Evolutionary conservation across 345 rosid species (phyloP).

Genomic region (Mangifera indica): DNA sequence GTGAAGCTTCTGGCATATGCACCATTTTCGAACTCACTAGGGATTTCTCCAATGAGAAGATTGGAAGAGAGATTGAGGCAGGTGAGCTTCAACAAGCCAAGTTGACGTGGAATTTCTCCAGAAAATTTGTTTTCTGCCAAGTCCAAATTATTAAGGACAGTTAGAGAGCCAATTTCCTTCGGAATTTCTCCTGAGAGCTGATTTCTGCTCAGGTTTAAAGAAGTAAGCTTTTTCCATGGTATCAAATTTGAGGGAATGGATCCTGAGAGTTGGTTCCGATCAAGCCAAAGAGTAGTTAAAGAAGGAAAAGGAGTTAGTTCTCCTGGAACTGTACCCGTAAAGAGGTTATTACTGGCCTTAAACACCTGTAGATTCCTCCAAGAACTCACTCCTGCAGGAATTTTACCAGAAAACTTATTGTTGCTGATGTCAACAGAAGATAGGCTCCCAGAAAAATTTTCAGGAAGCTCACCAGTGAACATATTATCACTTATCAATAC

Average conservation of each 20-base stretch:
- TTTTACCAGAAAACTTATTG: slow-evolving; percentile 49
- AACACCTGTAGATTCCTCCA: slow-evolving; percentile 42
- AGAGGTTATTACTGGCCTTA: slow-evolving; percentile 51
- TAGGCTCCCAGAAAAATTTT: slow-evolving; percentile 33
- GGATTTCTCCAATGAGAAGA: slow-evolving; percentile 48
- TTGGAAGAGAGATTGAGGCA: slow-evolving; percentile 59
- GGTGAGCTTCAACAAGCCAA: slow-evolving; percentile 28
- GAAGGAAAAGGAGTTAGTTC: slow-evolving; percentile 43
- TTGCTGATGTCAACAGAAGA: slow-evolving; percentile 34
- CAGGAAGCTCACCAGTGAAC: slow-evolving; percentile 49
- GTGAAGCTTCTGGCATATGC: slow-evolving; percentile 45
- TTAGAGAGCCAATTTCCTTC: slow-evolving; percentile 30
- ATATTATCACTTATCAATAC: slow-evolving; percentile 42
- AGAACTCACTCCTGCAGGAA: slow-evolving; percentile 31
- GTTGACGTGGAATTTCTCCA: slow-evolving; percentile 46
- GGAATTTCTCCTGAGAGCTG: slow-evolving; percentile 54
- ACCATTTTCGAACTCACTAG: slow-evolving; percentile 39
- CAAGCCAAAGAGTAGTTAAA: slow-evolving; percentile 39
- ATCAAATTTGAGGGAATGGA: slow-evolving; percentile 40
- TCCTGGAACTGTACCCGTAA: slow-evolving; percentile 43
- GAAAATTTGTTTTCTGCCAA: slow-evolving; percentile 50
- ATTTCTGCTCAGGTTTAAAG: slow-evolving; percentile 48
- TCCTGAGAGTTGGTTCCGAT: slow-evolving; percentile 35
- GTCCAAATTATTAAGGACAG: slow-evolving; percentile 36
- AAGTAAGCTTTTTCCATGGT: slow-evolving; percentile 42